Base-by-base conservation (phyloP, 1,284 basidiomycete genomes). In the Pterulicium gracile region DNA sequence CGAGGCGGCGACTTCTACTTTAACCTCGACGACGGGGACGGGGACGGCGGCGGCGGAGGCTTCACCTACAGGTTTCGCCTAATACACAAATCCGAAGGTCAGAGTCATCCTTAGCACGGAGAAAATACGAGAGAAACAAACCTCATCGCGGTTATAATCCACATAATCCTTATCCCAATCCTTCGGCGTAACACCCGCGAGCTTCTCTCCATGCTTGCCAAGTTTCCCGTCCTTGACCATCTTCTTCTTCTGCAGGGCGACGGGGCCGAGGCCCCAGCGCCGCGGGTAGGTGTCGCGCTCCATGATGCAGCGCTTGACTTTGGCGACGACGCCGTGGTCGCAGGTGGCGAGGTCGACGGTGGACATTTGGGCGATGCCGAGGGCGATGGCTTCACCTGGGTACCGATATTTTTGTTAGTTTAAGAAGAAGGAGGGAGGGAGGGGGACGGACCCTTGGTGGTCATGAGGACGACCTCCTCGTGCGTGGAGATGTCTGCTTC, bases 301-400 rank as follows among this genome's bases (percentile, higher is more conserved):
- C 96, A 99, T 99, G 63, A 99, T 98, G 66, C 95, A 98, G 48
- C 96, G 77, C 74, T 99, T 99, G 59, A 99, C 92, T 70, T 98
- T 98, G 41, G 96, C 96, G 34, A 98, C 96, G 48, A 99, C 92
- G 49, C 96, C 96, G 61, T 99, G 96, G 64, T 98, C 95, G 64
- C 94, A 98, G 7, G 94, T 96, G 15, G 93, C 89, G 46, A 99
- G 81, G 64, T 98, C 96, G 51, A 96, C 95, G 7, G 95, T 98
- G 12, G 93, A 91, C 96, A 99, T 98, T 62, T 94, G 90, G n/a
- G 92, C 89, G 55, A 94, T 83, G 51, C 89, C 96, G 42, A 99
- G 79, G 20, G 96, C 96, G 60, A 99, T 97, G 36, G 93, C 96
- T 67, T 99, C 96, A 55, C 94, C 80, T 81, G 45, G 24, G 49